A percentile compares a stretch with the other conserved stretches of the same genome.
Evolutionary conservation across 768 basidiomycete genomes (phyloP).

Genomic region (Gloeopeniophorella convolvens): DNA sequence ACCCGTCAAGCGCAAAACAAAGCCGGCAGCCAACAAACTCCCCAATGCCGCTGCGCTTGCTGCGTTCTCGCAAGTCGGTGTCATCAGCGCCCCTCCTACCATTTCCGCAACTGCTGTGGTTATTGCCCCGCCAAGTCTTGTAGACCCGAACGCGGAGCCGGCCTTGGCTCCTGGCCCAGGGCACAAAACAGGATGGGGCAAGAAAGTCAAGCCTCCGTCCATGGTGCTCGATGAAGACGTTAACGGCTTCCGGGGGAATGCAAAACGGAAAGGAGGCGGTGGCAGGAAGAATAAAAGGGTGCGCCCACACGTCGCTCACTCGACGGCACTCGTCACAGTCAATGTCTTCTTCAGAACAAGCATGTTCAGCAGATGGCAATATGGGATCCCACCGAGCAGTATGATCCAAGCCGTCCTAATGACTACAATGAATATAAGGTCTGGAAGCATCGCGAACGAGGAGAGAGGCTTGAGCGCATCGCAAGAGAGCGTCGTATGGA

Average conservation of each 20-base stretch:
- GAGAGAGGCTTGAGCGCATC: conserved; percentile 58
- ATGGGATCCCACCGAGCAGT: conserved; percentile 77
- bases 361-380: conserved; percentile 42
- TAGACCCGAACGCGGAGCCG: conserved; percentile 32
- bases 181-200: conserved; percentile 62
- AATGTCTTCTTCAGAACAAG: conserved; percentile 45
- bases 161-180: conserved; percentile 29
- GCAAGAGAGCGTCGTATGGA: conserved; percentile 39
- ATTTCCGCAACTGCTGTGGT: conserved; percentile 58
- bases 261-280: conserved; percentile 48
- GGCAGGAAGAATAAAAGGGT: conserved; percentile 59
- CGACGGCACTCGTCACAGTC: neutral
- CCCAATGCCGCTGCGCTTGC: conserved; percentile 60
- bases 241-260: conserved; percentile 67
- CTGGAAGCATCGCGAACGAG: conserved; percentile 71
- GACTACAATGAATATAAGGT: conserved; percentile 86
- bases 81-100: conserved; percentile 22
- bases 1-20: conserved; percentile 59
- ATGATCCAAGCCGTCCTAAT: conserved; percentile 79
- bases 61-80: conserved; percentile 19
- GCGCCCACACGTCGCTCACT: conserved; percentile 16
- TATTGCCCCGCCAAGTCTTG: conserved; percentile 60
- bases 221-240: conserved; percentile 88
- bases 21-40: conserved; percentile 43
- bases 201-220: conserved; percentile 84